Conservation (phyloP, 2,329 filamentous ascomycete species). For the Periconia macrospinosa region DNA sequence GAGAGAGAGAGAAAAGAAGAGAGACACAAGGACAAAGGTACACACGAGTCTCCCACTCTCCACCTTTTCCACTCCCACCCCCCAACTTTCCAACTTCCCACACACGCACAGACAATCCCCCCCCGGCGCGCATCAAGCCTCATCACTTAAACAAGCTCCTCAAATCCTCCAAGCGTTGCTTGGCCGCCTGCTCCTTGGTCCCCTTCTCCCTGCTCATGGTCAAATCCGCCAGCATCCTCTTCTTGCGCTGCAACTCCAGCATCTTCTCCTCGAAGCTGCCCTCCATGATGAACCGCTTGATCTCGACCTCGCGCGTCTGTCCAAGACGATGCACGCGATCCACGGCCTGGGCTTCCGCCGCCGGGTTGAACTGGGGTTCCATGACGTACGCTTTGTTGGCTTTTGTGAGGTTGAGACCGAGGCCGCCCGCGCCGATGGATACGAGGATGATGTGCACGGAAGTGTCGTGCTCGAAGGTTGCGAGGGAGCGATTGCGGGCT, state of each 20-base stretch:
- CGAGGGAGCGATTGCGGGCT: constrained; percentile 74
- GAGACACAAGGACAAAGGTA: too few relatives aligned
- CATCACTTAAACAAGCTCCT: constrained; percentile 57
- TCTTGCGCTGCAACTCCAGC: constrained; percentile 85
- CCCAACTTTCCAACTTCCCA: too few relatives aligned
- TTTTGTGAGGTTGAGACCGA: constrained; percentile 86
- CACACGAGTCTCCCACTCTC: too few relatives aligned
- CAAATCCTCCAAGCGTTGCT: constrained; percentile 65
- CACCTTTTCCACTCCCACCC: too few relatives aligned
- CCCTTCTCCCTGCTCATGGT: constrained; percentile 58
- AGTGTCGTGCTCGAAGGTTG: constrained; percentile 73
- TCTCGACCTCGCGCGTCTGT: constrained; percentile 85
- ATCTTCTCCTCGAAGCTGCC: constrained; percentile 94
- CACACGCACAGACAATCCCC: too few relatives aligned
- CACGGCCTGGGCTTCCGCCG: constrained; percentile 89
- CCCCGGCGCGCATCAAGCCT: too few relatives aligned
- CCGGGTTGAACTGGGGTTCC: constrained; percentile 98
- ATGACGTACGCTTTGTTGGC: constrained; percentile 91
- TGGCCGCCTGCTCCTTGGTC: constrained; percentile 64
- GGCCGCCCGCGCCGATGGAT: constrained; percentile 87
- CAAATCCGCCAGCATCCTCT: constrained; percentile 85
- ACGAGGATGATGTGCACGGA: constrained; percentile 80
- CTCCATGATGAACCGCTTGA: constrained; percentile 85
- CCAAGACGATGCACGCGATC: constrained; percentile 71
- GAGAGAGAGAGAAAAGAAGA: too few relatives aligned